phyloP scores from a whole-genome alignment of 169 alveolate species.

The Plasmodium sp. region DNA sequence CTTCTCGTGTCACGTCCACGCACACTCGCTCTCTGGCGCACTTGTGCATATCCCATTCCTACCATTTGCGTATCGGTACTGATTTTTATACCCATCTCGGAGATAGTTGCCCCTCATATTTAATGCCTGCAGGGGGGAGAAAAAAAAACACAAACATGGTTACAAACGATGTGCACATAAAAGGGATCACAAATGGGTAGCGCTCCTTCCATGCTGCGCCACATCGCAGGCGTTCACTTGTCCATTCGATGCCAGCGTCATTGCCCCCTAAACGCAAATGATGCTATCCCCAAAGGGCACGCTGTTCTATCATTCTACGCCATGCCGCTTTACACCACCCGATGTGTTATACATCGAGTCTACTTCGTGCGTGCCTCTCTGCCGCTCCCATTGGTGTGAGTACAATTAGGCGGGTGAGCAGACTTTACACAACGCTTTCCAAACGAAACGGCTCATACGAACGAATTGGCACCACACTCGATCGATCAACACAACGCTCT shows the following conservation, averaged over 20 bases:
- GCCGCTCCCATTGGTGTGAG: neutral
- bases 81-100: conserved; percentile 66
- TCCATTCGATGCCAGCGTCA: neutral
- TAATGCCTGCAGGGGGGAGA: conserved; percentile 8
- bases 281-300: neutral
- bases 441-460: neutral
- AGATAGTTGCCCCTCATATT: conserved; percentile 63
- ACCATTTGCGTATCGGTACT: conserved; percentile 71
- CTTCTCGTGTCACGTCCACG: neutral
- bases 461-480: neutral
- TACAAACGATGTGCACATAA: neutral
- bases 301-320: neutral
- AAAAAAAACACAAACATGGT: neutral
- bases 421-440: neutral
- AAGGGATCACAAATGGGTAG: neutral
- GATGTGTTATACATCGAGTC: neutral
- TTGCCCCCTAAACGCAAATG: neutral
- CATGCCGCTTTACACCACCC: neutral
- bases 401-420: neutral
- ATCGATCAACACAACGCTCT: neutral
- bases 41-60: neutral
- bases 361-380: neutral
- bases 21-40: no score
- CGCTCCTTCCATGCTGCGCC: neutral
- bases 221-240: neutral